Conservation (phyloP, 257 asterid species). For the Perilla frutescens region DNA sequence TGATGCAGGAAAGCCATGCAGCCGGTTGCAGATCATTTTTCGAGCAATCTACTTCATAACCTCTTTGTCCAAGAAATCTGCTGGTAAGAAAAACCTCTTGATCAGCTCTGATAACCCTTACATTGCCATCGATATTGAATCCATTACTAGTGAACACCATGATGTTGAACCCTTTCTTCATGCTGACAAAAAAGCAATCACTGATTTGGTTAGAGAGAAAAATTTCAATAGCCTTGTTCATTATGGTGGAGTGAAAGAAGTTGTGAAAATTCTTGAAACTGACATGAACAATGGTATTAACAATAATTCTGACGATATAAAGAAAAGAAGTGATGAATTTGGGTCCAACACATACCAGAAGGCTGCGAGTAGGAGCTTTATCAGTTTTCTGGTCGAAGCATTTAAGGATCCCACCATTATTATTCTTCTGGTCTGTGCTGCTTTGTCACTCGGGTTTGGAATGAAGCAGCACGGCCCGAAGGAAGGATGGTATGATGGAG, state of each 20-base stretch:
- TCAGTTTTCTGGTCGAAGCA: constrained; percentile 32
- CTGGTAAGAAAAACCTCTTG: not conserved
- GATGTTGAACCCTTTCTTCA: not conserved
- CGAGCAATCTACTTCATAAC: not conserved
- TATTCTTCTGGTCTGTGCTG: constrained; percentile 38
- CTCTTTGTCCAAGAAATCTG: not conserved
- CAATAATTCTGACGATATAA: not conserved
- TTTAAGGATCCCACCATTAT: constrained; percentile 32
- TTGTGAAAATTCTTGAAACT: not conserved
- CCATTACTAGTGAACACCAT: not conserved
- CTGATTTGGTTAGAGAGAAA: not conserved
- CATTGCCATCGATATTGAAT: not conserved
- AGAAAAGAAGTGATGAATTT: not conserved
- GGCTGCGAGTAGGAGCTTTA: not conserved
- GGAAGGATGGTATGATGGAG: constrained; percentile 45
- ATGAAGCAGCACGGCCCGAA: constrained; percentile 32
- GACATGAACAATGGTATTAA: not conserved
- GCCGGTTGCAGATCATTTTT: not conserved
- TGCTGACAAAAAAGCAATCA: not conserved
- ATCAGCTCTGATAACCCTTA: not conserved
- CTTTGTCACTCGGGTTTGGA: constrained; percentile 40
- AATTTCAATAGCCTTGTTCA: not conserved
- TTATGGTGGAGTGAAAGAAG: not conserved
- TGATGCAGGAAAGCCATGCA: not conserved
- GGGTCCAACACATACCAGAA: not conserved